These are phyloP conservation scores for Pseudoperonospora humuli DNA, from an alignment of 352 stramenopile genomes.

Conservation along the genomic window DNA sequence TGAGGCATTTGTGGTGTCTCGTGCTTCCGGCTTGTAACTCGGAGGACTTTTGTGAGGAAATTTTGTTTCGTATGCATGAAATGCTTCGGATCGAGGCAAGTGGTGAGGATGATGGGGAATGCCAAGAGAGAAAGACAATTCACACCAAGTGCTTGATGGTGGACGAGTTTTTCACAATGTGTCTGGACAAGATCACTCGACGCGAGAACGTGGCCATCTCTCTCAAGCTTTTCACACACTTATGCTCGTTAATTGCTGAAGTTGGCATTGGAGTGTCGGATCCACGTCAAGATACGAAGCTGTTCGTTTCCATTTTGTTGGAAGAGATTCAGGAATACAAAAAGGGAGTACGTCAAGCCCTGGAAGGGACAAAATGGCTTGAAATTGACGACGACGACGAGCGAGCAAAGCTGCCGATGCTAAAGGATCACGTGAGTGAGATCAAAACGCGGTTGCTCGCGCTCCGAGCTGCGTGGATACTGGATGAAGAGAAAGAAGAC, in stretches of 20 bases:
- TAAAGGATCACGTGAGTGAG: slow-evolving; percentile 21
- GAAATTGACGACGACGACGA: slow-evolving; percentile 7
- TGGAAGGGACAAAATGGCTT: slow-evolving; percentile 3
- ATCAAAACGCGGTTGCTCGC: slow-evolving; percentile 50
- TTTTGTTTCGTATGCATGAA: slow-evolving; percentile 31
- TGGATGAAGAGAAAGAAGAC: slow-evolving; percentile 18
- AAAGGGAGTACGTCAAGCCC: not conserved
- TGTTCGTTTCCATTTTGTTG: slow-evolving; percentile 18
- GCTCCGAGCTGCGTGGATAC: slow-evolving; percentile 45
- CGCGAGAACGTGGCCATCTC: slow-evolving; percentile 14
- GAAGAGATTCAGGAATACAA: slow-evolving; percentile 27
- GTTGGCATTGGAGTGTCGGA: slow-evolving; percentile 1
- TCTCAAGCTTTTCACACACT: slow-evolving; percentile 31
- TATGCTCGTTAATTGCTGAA: slow-evolving; percentile 25
- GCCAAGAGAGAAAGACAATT: not conserved
- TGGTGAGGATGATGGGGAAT: slow-evolving; percentile 1
- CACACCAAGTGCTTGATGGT: slow-evolving; percentile 7
- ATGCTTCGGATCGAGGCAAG: slow-evolving; percentile 20
- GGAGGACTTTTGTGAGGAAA: slow-evolving; percentile 23
- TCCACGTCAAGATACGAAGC: not conserved
- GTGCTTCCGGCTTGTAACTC: slow-evolving; percentile 12
- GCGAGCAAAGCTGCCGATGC: slow-evolving; percentile 5
- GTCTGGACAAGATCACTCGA: slow-evolving; percentile 20
- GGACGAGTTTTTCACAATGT: slow-evolving; percentile 17
- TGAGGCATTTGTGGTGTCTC: slow-evolving; percentile 37